Conservation (phyloP, 345 rosid species). For the Ceriops tagal region DNA sequence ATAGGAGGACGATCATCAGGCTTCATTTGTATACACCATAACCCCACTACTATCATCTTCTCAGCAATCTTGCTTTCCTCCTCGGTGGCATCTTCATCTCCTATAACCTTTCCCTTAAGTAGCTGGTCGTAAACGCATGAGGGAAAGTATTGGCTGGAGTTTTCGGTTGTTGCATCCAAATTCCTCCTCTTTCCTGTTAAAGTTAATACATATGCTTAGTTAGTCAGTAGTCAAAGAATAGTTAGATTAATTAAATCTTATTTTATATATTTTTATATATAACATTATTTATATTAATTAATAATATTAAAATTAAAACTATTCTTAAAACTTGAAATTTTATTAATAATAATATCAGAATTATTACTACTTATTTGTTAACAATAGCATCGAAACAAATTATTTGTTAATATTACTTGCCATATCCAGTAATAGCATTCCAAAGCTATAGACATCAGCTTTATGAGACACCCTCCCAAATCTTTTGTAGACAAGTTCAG, state of each 20-base stretch:
- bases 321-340: no score
- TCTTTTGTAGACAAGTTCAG: not conserved
- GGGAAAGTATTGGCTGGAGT: not conserved
- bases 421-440: constrained; percentile 5
- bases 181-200: not conserved
- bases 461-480: not conserved
- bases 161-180: not conserved
- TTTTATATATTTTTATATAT: no score
- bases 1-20: not conserved
- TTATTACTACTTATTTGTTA: no score
- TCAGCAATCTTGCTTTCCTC: not conserved
- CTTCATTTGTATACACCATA: constrained; percentile 10
- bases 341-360: no score
- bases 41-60: not conserved
- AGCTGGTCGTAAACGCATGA: not conserved
- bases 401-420: not conserved
- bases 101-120: not conserved
- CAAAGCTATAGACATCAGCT: constrained; percentile 2
- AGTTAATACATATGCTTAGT: no score
- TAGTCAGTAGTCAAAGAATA: no score
- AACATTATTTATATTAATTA: no score
- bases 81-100: not conserved
- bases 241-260: no score
- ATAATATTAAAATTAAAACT: no score
- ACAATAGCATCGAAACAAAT: no score